These are phyloP conservation scores for Mrakia hoshinonis DNA, from an alignment of 768 basidiomycete genomes.

Conservation along the genomic window DNA sequence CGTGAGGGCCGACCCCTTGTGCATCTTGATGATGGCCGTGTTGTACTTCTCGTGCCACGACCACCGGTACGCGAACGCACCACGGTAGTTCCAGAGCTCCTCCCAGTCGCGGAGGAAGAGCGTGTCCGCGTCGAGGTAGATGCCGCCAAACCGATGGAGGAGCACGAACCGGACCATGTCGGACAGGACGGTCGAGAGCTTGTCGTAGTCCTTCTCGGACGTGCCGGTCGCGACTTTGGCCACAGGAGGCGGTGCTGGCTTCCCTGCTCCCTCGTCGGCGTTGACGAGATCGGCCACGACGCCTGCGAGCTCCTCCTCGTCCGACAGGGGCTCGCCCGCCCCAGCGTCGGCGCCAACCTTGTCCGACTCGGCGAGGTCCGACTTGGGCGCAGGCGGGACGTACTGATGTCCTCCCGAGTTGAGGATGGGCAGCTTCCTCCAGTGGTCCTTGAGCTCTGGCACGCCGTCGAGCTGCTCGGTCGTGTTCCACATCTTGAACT, in stretches of 20 bases:
- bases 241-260: neutral
- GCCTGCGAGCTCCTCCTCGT: slow-evolving; percentile 61
- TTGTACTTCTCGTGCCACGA: slow-evolving; percentile 86
- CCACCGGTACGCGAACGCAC: slow-evolving; percentile 96
- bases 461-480: slow-evolving; percentile 91
- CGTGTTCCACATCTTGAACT: slow-evolving; percentile 97
- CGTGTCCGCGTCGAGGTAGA: slow-evolving; percentile 94
- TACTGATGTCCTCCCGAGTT: slow-evolving; percentile 55
- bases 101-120: slow-evolving; percentile 96
- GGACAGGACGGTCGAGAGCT: slow-evolving; percentile 82
- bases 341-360: slow-evolving; percentile 18
- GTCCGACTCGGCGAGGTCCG: slow-evolving; percentile 27
- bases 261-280: neutral
- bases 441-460: slow-evolving; percentile 80
- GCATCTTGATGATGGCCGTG: slow-evolving; percentile 88
- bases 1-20: slow-evolving; percentile 83
- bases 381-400: slow-evolving; percentile 10
- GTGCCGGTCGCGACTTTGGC: slow-evolving; percentile 48
- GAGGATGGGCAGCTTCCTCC: slow-evolving; percentile 76
- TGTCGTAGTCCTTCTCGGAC: slow-evolving; percentile 77
- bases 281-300: slow-evolving; percentile 47
- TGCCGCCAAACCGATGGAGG: slow-evolving; percentile 92
- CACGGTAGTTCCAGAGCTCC: slow-evolving; percentile 92
- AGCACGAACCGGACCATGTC: slow-evolving; percentile 96
- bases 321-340: slow-evolving; percentile 30